phyloP scores from a whole-genome alignment of 1,284 basidiomycete genomes.

The Microstroma glucosiphilum region DNA sequence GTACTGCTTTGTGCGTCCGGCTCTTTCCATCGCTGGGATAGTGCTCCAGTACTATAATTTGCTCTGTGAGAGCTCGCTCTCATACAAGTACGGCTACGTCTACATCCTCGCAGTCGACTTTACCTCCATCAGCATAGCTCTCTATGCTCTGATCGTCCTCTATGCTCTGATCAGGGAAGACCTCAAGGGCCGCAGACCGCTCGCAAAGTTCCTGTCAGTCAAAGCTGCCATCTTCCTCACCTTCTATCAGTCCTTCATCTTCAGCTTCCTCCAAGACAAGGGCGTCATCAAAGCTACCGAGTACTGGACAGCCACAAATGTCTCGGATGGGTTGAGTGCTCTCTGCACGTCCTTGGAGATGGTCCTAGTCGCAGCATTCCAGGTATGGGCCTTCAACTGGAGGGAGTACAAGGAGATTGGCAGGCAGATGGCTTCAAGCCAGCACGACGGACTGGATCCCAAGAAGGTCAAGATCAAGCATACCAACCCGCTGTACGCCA shows the following conservation, averaged over 20 bases:
- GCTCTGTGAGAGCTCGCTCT: constrained; percentile 19
- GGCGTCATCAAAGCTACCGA: constrained; percentile 54
- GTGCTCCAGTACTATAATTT: constrained; percentile 22
- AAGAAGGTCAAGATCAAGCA: constrained; percentile 13
- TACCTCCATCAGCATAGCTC: constrained; percentile 49
- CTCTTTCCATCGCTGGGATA: constrained; percentile 22
- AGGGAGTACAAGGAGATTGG: constrained; percentile 58
- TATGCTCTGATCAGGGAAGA: constrained; percentile 73
- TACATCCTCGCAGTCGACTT: constrained; percentile 19
- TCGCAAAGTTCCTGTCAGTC: constrained; percentile 66
- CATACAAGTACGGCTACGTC: constrained; percentile 25
- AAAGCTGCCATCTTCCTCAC: constrained; percentile 66
- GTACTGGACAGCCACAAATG: constrained; percentile 62
- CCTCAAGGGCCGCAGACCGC: constrained; percentile 65
- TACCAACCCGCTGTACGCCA: constrained; percentile 13
- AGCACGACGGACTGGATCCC: neutral
- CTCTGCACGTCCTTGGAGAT: constrained; percentile 76
- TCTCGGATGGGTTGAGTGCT: constrained; percentile 74
- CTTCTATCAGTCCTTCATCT: constrained; percentile 48
- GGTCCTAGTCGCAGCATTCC: constrained; percentile 69
- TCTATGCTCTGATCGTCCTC: constrained; percentile 56
- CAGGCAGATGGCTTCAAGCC: neutral
- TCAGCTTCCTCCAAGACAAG: constrained; percentile 49
- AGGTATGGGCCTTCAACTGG: constrained; percentile 73
- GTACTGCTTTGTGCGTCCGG: constrained; percentile 24